These are phyloP conservation scores for Epichloe baconii DNA, from an alignment of 2,329 filamentous ascomycete genomes.

Conservation along the genomic window DNA sequence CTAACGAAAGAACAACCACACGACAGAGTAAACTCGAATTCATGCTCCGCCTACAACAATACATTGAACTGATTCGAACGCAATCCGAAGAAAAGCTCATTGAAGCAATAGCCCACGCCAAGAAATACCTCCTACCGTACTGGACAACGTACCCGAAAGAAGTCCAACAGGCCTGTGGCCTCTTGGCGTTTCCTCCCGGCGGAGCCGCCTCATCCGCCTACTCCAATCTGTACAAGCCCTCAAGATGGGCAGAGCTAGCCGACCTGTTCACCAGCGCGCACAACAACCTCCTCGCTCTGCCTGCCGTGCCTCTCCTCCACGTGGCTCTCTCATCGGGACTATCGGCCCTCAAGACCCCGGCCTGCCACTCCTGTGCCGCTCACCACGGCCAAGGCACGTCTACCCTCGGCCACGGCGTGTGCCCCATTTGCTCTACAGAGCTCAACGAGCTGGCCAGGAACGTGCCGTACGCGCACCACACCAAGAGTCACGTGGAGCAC, in stretches of 20 bases:
- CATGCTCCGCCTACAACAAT: conserved; percentile 85
- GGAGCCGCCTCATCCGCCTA: conserved; percentile 29
- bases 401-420: conserved; percentile 59
- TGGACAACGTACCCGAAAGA: conserved; percentile 54
- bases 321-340: conserved; percentile 83
- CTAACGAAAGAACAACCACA: conserved; percentile 1
- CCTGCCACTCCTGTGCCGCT: conserved; percentile 62
- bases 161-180: conserved; percentile 60
- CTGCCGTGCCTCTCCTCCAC: conserved; percentile 72
- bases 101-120: conserved; percentile 72
- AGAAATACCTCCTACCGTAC: conserved; percentile 65
- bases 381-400: conserved; percentile 17
- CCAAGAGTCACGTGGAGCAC: conserved; percentile 80
- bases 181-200: conserved; percentile 58
- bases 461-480: conserved; percentile 91
- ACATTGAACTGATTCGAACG: conserved; percentile 74
- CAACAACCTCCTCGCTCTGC: conserved; percentile 72
- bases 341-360: conserved; percentile 88
- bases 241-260: conserved; percentile 66
- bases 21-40: conserved; percentile 75
- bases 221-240: conserved; percentile 52
- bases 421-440: conserved; percentile 91
- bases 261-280: conserved; percentile 74
- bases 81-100: conserved; percentile 49
- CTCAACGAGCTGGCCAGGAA: conserved; percentile 80